Evolutionary conservation across 1,284 basidiomycete genomes (phyloP), one percentile per base, ranked within the genome.

Genomic region (Sporisorium reilianum): DNA sequence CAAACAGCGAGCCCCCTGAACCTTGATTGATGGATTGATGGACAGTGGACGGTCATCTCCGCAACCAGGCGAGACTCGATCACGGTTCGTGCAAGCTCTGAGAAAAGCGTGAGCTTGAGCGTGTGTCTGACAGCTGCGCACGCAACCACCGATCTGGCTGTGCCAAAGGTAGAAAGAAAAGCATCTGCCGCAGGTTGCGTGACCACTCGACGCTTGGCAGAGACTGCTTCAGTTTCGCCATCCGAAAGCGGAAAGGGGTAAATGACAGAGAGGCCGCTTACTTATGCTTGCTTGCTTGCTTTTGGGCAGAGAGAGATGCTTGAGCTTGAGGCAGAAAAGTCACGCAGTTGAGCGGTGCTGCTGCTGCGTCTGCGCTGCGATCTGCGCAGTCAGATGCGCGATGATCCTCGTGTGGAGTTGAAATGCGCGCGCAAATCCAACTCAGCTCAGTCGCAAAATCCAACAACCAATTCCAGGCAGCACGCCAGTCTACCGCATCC

Each of bases 341-440:
- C n/a, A n/a, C n/a, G n/a, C n/a, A n/a, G 30, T 30, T 30, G 30
- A 30, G 30, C 30, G 30, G 9, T 12, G 6, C 32, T 34, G 32
- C 32, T 34, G 32, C 32, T 34, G 32, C 11, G 9, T 7, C 32
- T 34, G 32, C 9, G 32, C 32, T 34, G 32, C 9, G 32, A n/a
- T n/a, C n/a, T n/a, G n/a, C n/a, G n/a, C 28, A 28, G 2, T 10
- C 28, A 20, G 36, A 55, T 61, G 67, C 67, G 50, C 58, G 57
- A 64, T 70, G 67, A 70, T 64, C 54, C 44, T 36, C 55, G 48
- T 70, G 67, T 70, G 67, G 62, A 70, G 67, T 70, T 70, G 62
- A 64, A 20, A 34, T 11, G 53, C 42, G 53, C 53, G 41, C 53
- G 14, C 14, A 14, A 34, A 42, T 49, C 28, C 38, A 60, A 63